Evolutionary conservation across 106 monocot species (phyloP), one percentile per base, ranked within the genome.

Genomic region (Acorus gramineus): DNA sequence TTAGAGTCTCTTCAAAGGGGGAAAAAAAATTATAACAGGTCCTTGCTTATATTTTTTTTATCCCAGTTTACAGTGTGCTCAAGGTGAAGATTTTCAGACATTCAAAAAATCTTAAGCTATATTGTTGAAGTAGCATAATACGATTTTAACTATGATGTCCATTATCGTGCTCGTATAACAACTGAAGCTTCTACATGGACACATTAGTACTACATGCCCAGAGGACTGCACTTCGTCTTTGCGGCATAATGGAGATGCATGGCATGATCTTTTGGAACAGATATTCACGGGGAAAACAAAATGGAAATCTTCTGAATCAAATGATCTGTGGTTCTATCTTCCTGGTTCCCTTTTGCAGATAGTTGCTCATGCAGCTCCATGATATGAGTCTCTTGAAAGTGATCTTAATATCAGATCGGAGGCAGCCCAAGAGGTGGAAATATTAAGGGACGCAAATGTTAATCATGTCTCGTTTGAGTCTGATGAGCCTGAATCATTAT

Each of bases 331-430:
- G 53, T 77, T 84, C 59, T 90, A 83, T 79, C 96, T 98, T 58
- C 96, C 96, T 70, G 96, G 96, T 58, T 84, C 83, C 11, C 85
- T 98, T 62, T 98, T 91, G 8, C 91, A 92, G 12, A 69, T 92
- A 49, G 91, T 92, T 73, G 83, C 85, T 56, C 96, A 98, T 85
- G 85, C 96, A 60, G 91, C 96, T 56, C 88, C 91, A 46, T 91
- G 92, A 3, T 98, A 98, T 74, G 71, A 66, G 14, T 77, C 88
- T 66, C 91, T 28, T 72, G 78, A 60, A 42, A 71, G 14, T 57
- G 50, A 66, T 44, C 55, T 66, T 5, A 28, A 56, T 61, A 42
- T 61, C 52, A 53, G 3, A 10, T 63, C 51, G 12, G 66, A 74
- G 50, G 11, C 65, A 6, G 53, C 5, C 65, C 45, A 65, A 59